Base-by-base conservation (phyloP, 768 basidiomycete species). In the Hericium erinaceus region DNA sequence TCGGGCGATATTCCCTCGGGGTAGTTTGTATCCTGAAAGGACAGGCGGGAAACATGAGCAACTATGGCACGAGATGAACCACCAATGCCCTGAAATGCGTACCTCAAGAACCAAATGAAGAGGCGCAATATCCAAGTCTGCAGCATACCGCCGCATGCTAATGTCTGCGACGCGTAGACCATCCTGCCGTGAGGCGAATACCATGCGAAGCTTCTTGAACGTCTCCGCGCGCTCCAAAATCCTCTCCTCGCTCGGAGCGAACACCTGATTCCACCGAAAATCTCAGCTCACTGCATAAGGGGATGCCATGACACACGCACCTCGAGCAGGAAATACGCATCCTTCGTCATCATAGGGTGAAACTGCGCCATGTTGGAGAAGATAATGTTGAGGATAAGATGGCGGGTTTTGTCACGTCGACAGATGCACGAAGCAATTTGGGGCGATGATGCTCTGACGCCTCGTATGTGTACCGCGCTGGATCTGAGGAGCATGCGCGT, bases 41-140 rank as follows among this genome's bases (percentile, higher is more conserved):
- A 10, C 33, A 2, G 33, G 9, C 6, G 9, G 33, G 9, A 33
- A 6, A 33, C 33, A 33, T 33, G 7, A 33, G 33, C 33, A 10
- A 10, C 6, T 33, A 33, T 2, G 9, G 33, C 9, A 7, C 4
- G 9, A 33, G 33, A 33, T 8, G 33, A 26, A 26, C 5, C 26
- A 26, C 7, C 33, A 33, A 33, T 33, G 33, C 33, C 33, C 9
- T 33, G 33, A 10, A 18, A 49, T 20, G 57, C 62, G 20, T 7
- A 63, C 62, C 33, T 57, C 52, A 18, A 63, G 49, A 37, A 56
- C 22, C 5, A 63, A 24, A 18, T 63, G 57, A n/a, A 63, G 4
- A 22, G 62, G 62, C 2, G 60, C 57, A 26, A 56, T 46, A 4
- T 61, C 57, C 39, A 61, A 20, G 41, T 63, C 62, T 20, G 53